Conservation (phyloP, 768 basidiomycete genomes). For the Clitopilus passeckerianus region DNA sequence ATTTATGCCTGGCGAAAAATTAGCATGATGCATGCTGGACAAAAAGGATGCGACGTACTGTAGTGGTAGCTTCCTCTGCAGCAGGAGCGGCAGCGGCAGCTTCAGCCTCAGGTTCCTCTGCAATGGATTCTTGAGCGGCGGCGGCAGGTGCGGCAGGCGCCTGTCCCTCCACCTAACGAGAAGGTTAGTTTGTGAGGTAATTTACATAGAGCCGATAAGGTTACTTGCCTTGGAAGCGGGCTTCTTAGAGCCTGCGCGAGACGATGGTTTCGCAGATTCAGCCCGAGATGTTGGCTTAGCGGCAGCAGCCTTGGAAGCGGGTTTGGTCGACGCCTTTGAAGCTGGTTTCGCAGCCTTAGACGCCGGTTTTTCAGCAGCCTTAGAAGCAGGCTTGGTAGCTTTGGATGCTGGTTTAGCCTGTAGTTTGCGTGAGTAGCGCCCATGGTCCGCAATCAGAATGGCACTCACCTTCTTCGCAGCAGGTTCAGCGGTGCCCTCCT, state of each 20-base stretch:
- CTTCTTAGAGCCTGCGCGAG: slow-evolving; percentile 57
- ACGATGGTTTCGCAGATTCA: slow-evolving; percentile 46
- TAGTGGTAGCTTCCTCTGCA: slow-evolving; percentile 8
- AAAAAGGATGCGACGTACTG: slow-evolving; percentile 3
- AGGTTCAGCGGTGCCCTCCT: slow-evolving; percentile 38
- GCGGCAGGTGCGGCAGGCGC: slow-evolving; percentile 30
- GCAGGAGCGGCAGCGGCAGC: slow-evolving; percentile 19
- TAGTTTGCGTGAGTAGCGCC: slow-evolving; percentile 5
- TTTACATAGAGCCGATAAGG: slow-evolving; percentile 3
- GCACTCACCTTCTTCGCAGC: slow-evolving; percentile 60
- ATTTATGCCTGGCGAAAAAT: slow-evolving; percentile 1
- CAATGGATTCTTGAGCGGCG: slow-evolving; percentile 43
- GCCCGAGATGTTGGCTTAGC: slow-evolving; percentile 38
- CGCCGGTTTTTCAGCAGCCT: slow-evolving; percentile 25
- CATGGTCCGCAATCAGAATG: slow-evolving; percentile 1
- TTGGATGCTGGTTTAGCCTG: slow-evolving; percentile 41
- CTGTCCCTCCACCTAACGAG: slow-evolving; percentile 29
- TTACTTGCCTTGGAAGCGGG: slow-evolving; percentile 56
- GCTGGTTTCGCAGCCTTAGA: slow-evolving; percentile 37
- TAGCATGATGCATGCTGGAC: slow-evolving; percentile 4
- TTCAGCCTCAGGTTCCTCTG: slow-evolving; percentile 48
- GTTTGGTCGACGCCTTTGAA: slow-evolving; percentile 38
- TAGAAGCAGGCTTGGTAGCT: slow-evolving; percentile 29
- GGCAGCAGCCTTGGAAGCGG: slow-evolving; percentile 32
- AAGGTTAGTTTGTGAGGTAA: slow-evolving; percentile 1